These are phyloP conservation scores for Debaryomyces subglobosus DNA, from an alignment of 1,139 yeast species.

Conservation along the genomic window DNA sequence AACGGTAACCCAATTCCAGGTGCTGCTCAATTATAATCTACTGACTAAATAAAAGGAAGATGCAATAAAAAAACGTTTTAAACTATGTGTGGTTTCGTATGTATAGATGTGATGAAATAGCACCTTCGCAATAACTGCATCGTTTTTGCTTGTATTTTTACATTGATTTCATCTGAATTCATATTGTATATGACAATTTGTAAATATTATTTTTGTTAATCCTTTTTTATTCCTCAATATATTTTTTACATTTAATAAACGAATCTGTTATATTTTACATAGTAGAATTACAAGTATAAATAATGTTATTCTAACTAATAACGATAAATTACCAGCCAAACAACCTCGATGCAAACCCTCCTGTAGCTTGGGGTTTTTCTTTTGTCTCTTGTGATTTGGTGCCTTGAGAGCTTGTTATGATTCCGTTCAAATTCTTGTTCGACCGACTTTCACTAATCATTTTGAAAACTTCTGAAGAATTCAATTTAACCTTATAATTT, in stretches of 20 bases:
- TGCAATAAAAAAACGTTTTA: constrained; percentile 1
- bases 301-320: neutral
- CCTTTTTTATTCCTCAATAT: constrained; percentile 2
- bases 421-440: constrained; percentile 1
- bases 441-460: constrained; percentile 18
- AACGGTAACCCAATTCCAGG: constrained; percentile 85
- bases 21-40: constrained; percentile 48
- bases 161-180: constrained; percentile 7
- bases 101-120: constrained; percentile 6
- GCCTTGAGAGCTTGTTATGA: constrained; percentile 1
- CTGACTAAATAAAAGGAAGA: constrained; percentile 5
- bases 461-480: constrained; percentile 27
- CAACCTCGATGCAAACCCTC: constrained; percentile 30
- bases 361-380: constrained; percentile 8
- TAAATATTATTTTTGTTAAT: constrained; percentile 8
- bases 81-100: constrained; percentile 6
- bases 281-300: constrained; percentile 2
- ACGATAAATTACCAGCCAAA: constrained; percentile 36
- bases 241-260: constrained; percentile 3
- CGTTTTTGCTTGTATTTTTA: constrained; percentile 4
- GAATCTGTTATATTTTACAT: neutral
- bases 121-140: constrained; percentile 4
- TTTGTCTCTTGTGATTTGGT: neutral
- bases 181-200: constrained; percentile 9
- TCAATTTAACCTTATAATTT: constrained; percentile 41